phyloP scores from a whole-genome alignment of 2,329 filamentous ascomycete species.

The Claviceps monticola region DNA sequence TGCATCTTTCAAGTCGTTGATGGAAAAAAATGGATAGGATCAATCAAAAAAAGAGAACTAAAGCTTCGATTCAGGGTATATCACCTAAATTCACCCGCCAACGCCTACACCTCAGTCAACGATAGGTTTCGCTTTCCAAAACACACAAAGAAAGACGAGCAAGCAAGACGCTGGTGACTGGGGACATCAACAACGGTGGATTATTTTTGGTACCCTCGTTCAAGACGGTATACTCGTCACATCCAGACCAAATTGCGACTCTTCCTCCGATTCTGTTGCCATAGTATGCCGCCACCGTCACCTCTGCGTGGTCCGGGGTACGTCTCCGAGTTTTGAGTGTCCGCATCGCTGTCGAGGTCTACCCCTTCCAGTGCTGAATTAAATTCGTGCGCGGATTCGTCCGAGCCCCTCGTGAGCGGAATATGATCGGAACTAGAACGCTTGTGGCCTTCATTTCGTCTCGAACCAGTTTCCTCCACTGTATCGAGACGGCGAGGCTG shows the following conservation, averaged over 20 bases:
- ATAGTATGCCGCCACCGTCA: slow-evolving; percentile 29
- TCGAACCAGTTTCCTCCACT: slow-evolving; percentile 7
- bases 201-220: neutral
- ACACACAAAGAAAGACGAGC: neutral
- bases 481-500: slow-evolving; percentile 1
- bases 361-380: slow-evolving; percentile 25
- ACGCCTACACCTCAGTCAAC: slow-evolving; percentile 2
- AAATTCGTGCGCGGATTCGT: slow-evolving; percentile 31
- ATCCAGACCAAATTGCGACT: slow-evolving; percentile 35
- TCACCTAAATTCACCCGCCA: neutral
- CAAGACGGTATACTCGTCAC: slow-evolving; percentile 12
- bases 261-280: slow-evolving; percentile 39
- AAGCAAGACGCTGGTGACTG: neutral
- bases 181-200: too few species aligned
- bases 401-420: slow-evolving; percentile 26
- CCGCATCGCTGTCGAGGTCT: slow-evolving; percentile 16
- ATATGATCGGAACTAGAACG: slow-evolving; percentile 20
- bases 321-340: slow-evolving; percentile 9
- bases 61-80: neutral
- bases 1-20: neutral
- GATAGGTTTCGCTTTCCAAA: neutral
- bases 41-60: neutral
- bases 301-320: slow-evolving; percentile 13
- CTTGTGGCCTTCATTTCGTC: slow-evolving; percentile 11
- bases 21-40: neutral